These are phyloP conservation scores for Zea luxurians DNA, from an alignment of 176 grass and related monocot genomes.

Conservation along the genomic window DNA sequence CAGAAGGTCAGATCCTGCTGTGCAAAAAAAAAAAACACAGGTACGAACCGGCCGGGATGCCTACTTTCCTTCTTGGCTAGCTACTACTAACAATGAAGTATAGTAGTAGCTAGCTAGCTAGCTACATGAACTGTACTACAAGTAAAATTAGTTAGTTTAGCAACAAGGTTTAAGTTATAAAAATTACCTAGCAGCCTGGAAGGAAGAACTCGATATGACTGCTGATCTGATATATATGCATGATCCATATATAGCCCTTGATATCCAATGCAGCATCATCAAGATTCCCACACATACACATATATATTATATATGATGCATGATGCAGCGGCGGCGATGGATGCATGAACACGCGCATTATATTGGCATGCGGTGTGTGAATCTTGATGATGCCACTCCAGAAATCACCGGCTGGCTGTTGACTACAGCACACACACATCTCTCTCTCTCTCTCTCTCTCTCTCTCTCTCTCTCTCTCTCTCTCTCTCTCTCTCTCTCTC, in stretches of 20 bases:
- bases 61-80: too few species aligned
- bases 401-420: constrained; percentile 56
- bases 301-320: background rate
- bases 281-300: constrained; percentile 72
- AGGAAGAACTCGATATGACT: too few species aligned
- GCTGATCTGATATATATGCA: too few species aligned
- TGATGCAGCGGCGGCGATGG: background rate
- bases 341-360: background rate
- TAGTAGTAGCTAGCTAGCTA: too few species aligned
- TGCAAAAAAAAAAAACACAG: too few species aligned
- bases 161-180: too few species aligned
- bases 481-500: background rate
- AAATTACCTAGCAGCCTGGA: too few species aligned
- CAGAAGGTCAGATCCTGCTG: too few species aligned
- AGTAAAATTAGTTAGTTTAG: too few species aligned
- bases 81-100: too few species aligned
- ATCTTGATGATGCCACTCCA: constrained; percentile 94
- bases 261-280: constrained; percentile 98
- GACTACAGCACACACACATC: background rate
- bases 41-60: too few species aligned
- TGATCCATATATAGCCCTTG: constrained; percentile 36
- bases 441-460: background rate
- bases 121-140: too few species aligned
- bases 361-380: constrained; percentile 47
- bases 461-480: background rate